Percentiles rank a stretch among this genome's conserved stretches.
phyloP scores from a whole-genome alignment of 768 basidiomycete species.

The Gloeopeniophorella convolvens region DNA sequence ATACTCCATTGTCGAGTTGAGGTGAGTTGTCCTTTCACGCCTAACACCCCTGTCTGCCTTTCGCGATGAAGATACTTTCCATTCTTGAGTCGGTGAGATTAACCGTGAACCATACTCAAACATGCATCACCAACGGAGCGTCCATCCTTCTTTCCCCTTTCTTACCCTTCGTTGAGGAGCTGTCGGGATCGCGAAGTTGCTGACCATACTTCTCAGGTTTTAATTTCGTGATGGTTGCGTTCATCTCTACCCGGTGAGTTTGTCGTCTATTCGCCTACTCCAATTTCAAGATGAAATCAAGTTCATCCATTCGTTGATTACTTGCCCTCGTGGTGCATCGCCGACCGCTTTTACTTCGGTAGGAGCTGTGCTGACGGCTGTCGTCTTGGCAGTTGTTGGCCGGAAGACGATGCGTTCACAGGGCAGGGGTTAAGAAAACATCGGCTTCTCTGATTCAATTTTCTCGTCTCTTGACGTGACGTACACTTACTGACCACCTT shows the following conservation, averaged over 20 bases:
- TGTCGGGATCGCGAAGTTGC: too few relatives aligned
- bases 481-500: constrained; percentile 2
- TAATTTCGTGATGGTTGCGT: too few relatives aligned
- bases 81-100: constrained; percentile 22
- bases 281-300: constrained; percentile 22
- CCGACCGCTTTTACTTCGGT: constrained; percentile 10
- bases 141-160: background rate
- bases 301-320: constrained; percentile 24
- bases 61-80: constrained; percentile 22
- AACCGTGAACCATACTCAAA: constrained; percentile 22
- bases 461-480: background rate
- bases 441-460: constrained; percentile 21
- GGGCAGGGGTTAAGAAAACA: constrained; percentile 19
- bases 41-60: background rate
- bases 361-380: constrained; percentile 4
- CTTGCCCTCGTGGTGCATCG: constrained; percentile 6
- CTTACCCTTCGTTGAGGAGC: background rate
- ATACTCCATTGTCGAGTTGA: too few relatives aligned
- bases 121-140: constrained; percentile 25
- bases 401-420: constrained; percentile 1
- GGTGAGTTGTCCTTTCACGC: constrained; percentile 8
- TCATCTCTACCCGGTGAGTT: background rate
- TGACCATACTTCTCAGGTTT: too few relatives aligned
- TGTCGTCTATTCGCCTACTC: too few relatives aligned
- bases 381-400: constrained; percentile 18